These are phyloP conservation scores for Xylaria multiplex DNA, from an alignment of 2,329 filamentous ascomycete genomes.

Conservation along the genomic window DNA sequence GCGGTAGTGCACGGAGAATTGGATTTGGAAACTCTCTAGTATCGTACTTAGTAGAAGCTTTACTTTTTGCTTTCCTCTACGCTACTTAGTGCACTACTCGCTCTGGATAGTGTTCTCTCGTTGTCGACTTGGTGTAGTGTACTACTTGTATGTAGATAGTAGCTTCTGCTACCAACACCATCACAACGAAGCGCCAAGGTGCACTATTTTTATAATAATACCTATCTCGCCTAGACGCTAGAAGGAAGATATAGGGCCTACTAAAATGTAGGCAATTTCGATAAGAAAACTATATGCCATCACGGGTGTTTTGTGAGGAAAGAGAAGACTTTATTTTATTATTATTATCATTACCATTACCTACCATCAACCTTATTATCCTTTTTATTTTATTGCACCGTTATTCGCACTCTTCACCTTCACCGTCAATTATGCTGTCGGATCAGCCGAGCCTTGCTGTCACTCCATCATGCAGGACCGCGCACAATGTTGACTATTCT, in stretches of 20 bases:
- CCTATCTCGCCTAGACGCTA: constrained; percentile 21
- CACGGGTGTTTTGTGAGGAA: neutral
- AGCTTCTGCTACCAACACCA: too few species aligned
- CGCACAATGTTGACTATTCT: neutral
- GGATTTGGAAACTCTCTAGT: constrained; percentile 30
- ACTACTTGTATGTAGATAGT: too few species aligned
- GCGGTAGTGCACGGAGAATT: constrained; percentile 26
- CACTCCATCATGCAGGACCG: constrained; percentile 11
- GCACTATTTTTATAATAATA: neutral
- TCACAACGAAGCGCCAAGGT: too few species aligned
- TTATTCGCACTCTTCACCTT: neutral
- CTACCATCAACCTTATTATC: too few species aligned
- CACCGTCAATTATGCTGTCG: constrained; percentile 9
- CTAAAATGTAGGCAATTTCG: constrained; percentile 14
- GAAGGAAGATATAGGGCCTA: neutral
- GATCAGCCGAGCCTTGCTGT: constrained; percentile 22
- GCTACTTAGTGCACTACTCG: too few species aligned
- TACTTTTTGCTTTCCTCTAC: neutral
- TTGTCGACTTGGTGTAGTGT: too few species aligned
- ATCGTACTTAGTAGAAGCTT: constrained; percentile 7
- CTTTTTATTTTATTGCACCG: neutral
- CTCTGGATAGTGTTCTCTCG: too few species aligned
- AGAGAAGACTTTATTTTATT: too few species aligned
- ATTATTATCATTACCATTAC: too few species aligned
- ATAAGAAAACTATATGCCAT: constrained; percentile 12